Evolutionary conservation across 1,284 basidiomycete species (phyloP).

Genomic region (Meripilus lineatus): DNA sequence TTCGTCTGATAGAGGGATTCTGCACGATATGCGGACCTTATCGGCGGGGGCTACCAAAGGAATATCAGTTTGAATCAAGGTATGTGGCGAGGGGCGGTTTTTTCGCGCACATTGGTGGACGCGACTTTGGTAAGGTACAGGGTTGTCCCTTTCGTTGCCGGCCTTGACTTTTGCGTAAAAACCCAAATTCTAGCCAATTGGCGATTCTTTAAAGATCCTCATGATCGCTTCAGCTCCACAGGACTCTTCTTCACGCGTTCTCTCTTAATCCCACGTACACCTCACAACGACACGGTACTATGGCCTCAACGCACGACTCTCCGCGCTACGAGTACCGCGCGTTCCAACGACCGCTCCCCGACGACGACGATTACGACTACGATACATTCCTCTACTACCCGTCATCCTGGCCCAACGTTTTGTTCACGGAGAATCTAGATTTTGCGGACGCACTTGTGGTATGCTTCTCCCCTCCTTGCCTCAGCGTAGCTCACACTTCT

Average conservation of each 20-base stretch:
- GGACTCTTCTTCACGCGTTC: background rate
- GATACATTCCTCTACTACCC: conserved; percentile 5
- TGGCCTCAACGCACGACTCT: background rate
- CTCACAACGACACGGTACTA: background rate
- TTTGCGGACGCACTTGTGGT: background rate
- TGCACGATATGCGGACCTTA: too few relatives aligned
- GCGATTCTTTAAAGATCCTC: background rate
- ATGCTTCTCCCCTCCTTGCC: background rate
- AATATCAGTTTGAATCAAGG: too few relatives aligned
- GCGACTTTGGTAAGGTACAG: too few relatives aligned
- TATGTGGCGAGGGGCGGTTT: too few relatives aligned
- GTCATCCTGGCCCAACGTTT: conserved; percentile 4
- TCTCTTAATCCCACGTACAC: background rate
- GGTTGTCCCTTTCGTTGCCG: too few relatives aligned
- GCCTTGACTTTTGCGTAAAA: too few relatives aligned
- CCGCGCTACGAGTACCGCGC: background rate
- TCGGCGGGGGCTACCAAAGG: too few relatives aligned
- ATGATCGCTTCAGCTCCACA: background rate
- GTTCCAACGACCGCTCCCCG: conserved; percentile 1
- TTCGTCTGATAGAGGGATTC: too few relatives aligned
- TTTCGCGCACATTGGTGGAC: too few relatives aligned
- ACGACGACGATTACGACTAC: conserved; percentile 11
- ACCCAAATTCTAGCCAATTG: background rate
- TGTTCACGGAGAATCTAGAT: background rate
- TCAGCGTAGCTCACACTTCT: background rate